Evolutionary conservation across 2,329 filamentous ascomycete species (phyloP).

Genomic region (Aureobasidium sp.): DNA sequence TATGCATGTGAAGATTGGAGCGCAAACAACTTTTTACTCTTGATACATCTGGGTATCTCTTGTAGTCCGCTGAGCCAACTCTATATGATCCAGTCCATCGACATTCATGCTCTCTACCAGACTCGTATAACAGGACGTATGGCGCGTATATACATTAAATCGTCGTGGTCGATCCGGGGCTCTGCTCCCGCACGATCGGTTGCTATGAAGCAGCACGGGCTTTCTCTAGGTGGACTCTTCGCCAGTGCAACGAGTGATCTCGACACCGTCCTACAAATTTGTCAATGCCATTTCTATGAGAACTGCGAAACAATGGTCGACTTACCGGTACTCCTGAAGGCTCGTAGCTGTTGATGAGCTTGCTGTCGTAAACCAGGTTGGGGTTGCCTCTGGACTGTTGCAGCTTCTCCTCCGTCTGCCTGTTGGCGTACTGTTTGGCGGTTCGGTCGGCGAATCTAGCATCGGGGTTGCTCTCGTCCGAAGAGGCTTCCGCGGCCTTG

Average conservation of each 20-base stretch:
- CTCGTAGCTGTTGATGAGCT: constrained; percentile 58
- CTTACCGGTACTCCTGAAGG: constrained; percentile 60
- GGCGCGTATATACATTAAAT: constrained; percentile 12
- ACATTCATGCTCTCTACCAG: neutral
- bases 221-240: constrained; percentile 21
- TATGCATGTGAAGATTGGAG: constrained; percentile 2
- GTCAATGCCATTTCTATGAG: neutral
- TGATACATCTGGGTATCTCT: constrained; percentile 6
- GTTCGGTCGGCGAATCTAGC: constrained; percentile 38
- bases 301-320: constrained; percentile 15
- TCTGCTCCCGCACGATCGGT: constrained; percentile 11
- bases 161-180: neutral
- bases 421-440: constrained; percentile 42
- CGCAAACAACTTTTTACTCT: neutral
- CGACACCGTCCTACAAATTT: constrained; percentile 53
- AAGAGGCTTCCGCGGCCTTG: constrained; percentile 30
- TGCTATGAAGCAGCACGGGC: constrained; percentile 7
- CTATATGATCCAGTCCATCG: neutral
- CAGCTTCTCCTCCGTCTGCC: constrained; percentile 41
- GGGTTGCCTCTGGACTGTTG: constrained; percentile 50
- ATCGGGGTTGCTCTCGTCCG: constrained; percentile 28
- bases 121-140: neutral
- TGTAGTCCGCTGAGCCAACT: constrained; percentile 1
- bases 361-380: constrained; percentile 58
- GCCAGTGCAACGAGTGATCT: constrained; percentile 54